A percentile compares a stretch with the other conserved stretches of the same genome.
Conservation (phyloP, 2,329 filamentous ascomycete genomes). For the Incumbomyces delicatus region DNA sequence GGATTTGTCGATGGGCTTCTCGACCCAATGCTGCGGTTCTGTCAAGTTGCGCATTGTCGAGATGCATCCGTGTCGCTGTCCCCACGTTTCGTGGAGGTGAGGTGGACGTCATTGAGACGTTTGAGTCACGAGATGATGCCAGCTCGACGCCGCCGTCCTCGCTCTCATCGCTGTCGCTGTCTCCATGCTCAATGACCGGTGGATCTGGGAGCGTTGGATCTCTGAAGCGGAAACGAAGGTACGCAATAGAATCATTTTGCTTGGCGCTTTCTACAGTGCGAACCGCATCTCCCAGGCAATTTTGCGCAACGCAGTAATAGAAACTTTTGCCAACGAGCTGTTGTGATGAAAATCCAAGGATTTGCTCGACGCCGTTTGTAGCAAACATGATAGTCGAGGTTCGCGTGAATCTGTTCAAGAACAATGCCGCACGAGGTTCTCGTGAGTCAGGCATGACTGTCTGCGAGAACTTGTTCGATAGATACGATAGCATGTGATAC, state of each 20-base stretch:
- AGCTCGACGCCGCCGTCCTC: conserved; percentile 39
- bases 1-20: conserved; percentile 14
- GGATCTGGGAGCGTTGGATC: conserved; percentile 54
- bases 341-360: conserved; percentile 62
- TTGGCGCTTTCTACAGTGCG: conserved; percentile 76
- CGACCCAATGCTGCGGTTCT: conserved; percentile 13
- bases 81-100: background rate
- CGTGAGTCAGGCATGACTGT: conserved; percentile 44
- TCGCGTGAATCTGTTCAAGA: conserved; percentile 76
- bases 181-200: background rate
- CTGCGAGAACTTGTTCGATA: conserved; percentile 64
- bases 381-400: conserved; percentile 80
- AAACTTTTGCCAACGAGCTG: conserved; percentile 69
- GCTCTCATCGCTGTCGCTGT: conserved; percentile 35
- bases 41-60: background rate
- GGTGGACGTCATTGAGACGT: conserved; percentile 28
- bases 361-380: conserved; percentile 63
- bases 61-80: background rate
- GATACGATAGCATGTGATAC: conserved; percentile 80
- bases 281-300: conserved; percentile 66
- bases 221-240: conserved; percentile 74
- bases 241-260: conserved; percentile 82
- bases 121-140: conserved; percentile 18
- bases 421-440: conserved; percentile 73
- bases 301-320: conserved; percentile 75